Evolutionary conservation across 768 basidiomycete species (phyloP), one percentile per base, ranked within the genome.

Genomic region (Cyathus striatus): DNA sequence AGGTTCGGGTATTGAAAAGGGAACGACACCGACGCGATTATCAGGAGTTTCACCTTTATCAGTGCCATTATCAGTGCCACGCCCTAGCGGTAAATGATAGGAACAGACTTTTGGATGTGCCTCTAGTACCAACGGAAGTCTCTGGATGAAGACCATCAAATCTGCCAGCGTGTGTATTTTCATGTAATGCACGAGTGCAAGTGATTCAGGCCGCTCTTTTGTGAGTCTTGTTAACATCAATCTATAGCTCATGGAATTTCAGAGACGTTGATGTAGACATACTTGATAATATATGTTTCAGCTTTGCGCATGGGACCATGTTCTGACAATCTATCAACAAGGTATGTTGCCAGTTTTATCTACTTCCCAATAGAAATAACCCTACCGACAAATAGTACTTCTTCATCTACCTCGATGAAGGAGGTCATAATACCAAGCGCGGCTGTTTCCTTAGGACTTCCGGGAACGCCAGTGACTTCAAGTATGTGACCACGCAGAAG

Each of bases 391-490:
- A 87, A 81, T 17, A 89, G 58, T 4, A 82, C 71, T n/a, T 72
- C 70, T 37, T 78, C 68, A 1, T 65, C 65, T 3, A 63, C 58
- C 45, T 75, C 62, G 2, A 75, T 60, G 43, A 82, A 78, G 3
- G 61, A 68, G 24, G 61, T 56, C 12, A 72, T 69, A 35, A 86
- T 69, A 40, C 72, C 68, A 12, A 73, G 59, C 6, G 75, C 75
- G 6, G 87, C 49, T 10, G 52, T 55, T 45, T 83, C 82, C 49
- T 86, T 89, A 7, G 76, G 73, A 27, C 76, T 73, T 38, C 87
- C 87, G 1, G 87, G 86, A 35, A 85, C 83, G 0, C 87, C 86
- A 23, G 84, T 84, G 50, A 90, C 64, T 62, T 90, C 87, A 16
- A 89, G 66, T 47, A 86, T 68, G 48, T 75, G 69, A 6, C 83